A percentile compares a stretch with the other conserved stretches of the same genome.
These are phyloP conservation scores for Kuraishia piskuri DNA, from an alignment of 805 yeast species.

Conservation along the genomic window DNA sequence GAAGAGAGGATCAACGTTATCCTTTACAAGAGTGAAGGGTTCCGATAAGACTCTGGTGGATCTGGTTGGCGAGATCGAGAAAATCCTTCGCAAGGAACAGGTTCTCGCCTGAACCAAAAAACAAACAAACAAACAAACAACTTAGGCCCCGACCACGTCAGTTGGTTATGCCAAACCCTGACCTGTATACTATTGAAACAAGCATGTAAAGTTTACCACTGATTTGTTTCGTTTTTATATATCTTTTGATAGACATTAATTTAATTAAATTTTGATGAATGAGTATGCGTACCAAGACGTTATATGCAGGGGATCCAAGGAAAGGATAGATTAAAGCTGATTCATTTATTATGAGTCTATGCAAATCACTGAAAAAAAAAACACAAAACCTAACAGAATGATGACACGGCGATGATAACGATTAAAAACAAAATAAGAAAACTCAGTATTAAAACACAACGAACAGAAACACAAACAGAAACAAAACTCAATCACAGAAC, in stretches of 20 bases:
- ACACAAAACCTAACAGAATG: no score
- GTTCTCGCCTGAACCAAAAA: conserved; percentile 28
- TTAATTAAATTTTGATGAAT: not conserved
- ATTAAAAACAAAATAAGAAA: not conserved
- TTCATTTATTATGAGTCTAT: no score
- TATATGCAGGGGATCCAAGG: no score
- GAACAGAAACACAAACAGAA: not conserved
- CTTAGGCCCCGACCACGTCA: conserved; percentile 17
- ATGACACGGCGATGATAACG: no score
- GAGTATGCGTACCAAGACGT: no score
- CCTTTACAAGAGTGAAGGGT: conserved; percentile 57
- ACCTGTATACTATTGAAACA: conserved; percentile 1
- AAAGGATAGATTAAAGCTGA: no score
- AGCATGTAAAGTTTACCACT: not conserved
- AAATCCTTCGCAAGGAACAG: conserved; percentile 56
- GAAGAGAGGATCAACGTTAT: conserved; percentile 41
- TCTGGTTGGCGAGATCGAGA: conserved; percentile 53
- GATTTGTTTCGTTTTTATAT: not conserved
- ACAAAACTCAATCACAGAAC: conserved; percentile 18
- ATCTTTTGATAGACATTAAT: not conserved
- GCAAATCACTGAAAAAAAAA: no score
- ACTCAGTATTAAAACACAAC: not conserved
- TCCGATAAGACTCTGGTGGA: conserved; percentile 53
- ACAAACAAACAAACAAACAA: no score
- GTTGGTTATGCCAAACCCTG: not conserved